Percentiles rank a stretch among this genome's conserved stretches.
phyloP scores from a whole-genome alignment of 140 eudicot species.

The Oenanthe javanica region DNA sequence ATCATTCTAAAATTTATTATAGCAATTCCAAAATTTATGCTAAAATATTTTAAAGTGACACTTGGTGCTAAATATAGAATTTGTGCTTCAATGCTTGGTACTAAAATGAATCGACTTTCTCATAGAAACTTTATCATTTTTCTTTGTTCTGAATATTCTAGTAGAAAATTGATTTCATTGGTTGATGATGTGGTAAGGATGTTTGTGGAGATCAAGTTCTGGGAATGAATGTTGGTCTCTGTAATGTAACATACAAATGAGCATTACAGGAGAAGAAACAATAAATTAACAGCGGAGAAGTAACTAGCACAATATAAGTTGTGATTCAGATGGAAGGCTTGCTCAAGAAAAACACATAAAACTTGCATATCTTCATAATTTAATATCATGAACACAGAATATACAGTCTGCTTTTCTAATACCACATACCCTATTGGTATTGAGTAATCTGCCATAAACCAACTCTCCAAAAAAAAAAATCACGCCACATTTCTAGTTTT shows the following conservation, averaged over 20 bases:
- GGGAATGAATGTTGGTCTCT: neutral
- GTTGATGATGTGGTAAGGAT: no score
- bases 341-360: neutral
- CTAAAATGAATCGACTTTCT: neutral
- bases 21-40: no score
- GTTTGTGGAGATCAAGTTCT: neutral
- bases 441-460: neutral
- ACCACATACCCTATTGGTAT: neutral
- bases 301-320: neutral
- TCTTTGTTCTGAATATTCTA: neutral
- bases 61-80: no score
- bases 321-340: neutral
- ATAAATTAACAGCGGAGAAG: neutral
- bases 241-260: neutral
- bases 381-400: neutral
- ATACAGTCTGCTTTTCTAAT: neutral
- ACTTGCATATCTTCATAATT: no score
- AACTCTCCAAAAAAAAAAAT: neutral
- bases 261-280: neutral
- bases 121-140: no score
- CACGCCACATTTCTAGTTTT: neutral
- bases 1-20: conserved; percentile 22
- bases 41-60: no score
- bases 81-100: no score
- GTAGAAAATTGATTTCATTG: no score